Percentiles rank a stretch among this genome's conserved stretches.
These are phyloP conservation scores for Fibroporia radiculosa DNA, from an alignment of 768 basidiomycete genomes.

Conservation along the genomic window DNA sequence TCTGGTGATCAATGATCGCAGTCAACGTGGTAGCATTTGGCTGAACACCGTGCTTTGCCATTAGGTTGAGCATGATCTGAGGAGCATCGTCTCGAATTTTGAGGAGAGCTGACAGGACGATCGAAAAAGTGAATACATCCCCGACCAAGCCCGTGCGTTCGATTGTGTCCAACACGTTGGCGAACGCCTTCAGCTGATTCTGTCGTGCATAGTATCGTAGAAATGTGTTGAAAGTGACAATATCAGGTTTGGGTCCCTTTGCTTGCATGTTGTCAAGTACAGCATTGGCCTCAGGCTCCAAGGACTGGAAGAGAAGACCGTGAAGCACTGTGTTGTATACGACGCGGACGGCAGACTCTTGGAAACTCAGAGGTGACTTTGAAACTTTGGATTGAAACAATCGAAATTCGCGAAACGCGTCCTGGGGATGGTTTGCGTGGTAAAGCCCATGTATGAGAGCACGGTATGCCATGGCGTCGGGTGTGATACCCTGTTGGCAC, in stretches of 20 bases:
- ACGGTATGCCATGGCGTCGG: constrained; percentile 59
- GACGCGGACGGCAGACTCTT: constrained; percentile 19
- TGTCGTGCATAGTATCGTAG: constrained; percentile 58
- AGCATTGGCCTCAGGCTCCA: constrained; percentile 26
- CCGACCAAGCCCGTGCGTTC: constrained; percentile 45
- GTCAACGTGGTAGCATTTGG: constrained; percentile 75
- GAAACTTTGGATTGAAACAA: constrained; percentile 35
- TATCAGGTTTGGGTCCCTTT: constrained; percentile 56
- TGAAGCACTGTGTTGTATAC: constrained; percentile 75
- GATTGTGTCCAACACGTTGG: constrained; percentile 51
- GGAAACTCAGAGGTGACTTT: constrained; percentile 9
- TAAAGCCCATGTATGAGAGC: constrained; percentile 61
- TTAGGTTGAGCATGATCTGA: constrained; percentile 55
- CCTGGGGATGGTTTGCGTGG: constrained; percentile 38
- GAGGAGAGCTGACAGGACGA: constrained; percentile 71
- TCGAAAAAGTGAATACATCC: constrained; percentile 84
- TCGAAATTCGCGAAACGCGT: constrained; percentile 44
- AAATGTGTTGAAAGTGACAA: constrained; percentile 77
- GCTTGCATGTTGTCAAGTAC: constrained; percentile 32
- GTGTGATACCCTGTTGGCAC: constrained; percentile 44
- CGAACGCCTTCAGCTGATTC: constrained; percentile 56
- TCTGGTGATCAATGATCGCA: constrained; percentile 69
- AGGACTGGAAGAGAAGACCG: constrained; percentile 43
- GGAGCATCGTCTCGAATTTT: constrained; percentile 60
- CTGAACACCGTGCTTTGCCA: constrained; percentile 66